Evolutionary conservation across 495 filamentous ascomycete species (phyloP), one percentile per base, ranked within the genome.

Genomic region (Penicilliopsis zonata): DNA sequence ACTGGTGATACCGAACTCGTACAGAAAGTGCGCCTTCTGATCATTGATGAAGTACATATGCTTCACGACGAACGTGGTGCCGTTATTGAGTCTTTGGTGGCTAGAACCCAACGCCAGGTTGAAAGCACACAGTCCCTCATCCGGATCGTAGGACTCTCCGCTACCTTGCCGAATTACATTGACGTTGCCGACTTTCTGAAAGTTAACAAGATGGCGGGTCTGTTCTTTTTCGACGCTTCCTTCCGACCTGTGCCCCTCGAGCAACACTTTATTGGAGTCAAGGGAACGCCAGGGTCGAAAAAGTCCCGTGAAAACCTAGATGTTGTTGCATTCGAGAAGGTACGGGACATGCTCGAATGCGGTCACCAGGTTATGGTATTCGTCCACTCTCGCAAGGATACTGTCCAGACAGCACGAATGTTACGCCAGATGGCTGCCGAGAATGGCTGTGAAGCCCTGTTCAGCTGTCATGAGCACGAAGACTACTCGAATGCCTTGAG

Each of bases 41-140:
- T 99, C 41, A 94, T 99, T 47, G 90, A 99, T 54, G 90, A 99
- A 58, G 90, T 99, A 2, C 90, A 99, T 45, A 99, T 99, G 90
- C 77, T 99, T 42, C 90, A 99, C 47, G 90, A 99, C 50, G 90
- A 95, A 49, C 76, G 90, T 46, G 90, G 90, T 45, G 86, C 90
- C 4, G 92, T 99, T 8, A 69, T 99, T 30, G 90, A 99, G 48
- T 94, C 86, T 4, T 61, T 99, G 30, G 90, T 96, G 12, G 90
- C 90, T 4, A 74, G 90, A 29, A 99, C 90, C 1, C 78, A 95
- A 58, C 72, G 90, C 27, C 90, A 99, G 43, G 90, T 99, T 0
- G 90, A 99, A 57, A 94, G 88, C 52, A 95, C 92, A 0, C 90
- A 99, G 54, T 93, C 83, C 0, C 70, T 99, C 31, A 99, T 99